Conservation (phyloP, 352 stramenopile genomes). For the Thalassiosira exigua region DNA sequence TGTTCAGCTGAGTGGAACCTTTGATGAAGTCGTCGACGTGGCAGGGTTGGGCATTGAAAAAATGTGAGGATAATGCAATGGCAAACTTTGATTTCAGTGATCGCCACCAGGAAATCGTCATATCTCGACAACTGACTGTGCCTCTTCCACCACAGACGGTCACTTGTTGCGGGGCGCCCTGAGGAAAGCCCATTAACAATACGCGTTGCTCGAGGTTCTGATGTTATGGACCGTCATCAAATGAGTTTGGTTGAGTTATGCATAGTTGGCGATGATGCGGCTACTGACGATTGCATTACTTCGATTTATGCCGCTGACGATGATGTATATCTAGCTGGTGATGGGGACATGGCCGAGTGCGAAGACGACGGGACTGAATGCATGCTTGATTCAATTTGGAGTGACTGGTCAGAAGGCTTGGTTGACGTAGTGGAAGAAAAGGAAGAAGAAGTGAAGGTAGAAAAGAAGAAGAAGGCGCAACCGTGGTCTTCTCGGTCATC, state of each 20-base stretch:
- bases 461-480: constrained; percentile 60
- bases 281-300: constrained; percentile 60
- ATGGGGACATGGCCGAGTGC: constrained; percentile 38
- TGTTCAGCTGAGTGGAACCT: constrained; percentile 68
- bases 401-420: constrained; percentile 56
- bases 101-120: too few species aligned
- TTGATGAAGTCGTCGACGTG: constrained; percentile 67
- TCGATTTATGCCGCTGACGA: constrained; percentile 40
- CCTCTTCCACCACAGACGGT: too few species aligned
- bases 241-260: constrained; percentile 74
- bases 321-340: constrained; percentile 20
- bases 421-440: constrained; percentile 17
- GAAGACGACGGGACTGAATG: constrained; percentile 60
- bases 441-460: constrained; percentile 42
- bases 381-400: constrained; percentile 63
- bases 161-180: constrained; percentile 57
- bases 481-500: constrained; percentile 79
- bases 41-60: constrained; percentile 64
- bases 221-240: constrained; percentile 74
- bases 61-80: constrained; percentile 60
- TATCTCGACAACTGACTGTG: too few species aligned
- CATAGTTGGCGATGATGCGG: constrained; percentile 46
- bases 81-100: too few species aligned
- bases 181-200: constrained; percentile 64
- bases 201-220: constrained; percentile 64